These are phyloP conservation scores for Tritrichomonas foetus DNA, from an alignment of 208 protist species.

Conservation along the genomic window DNA sequence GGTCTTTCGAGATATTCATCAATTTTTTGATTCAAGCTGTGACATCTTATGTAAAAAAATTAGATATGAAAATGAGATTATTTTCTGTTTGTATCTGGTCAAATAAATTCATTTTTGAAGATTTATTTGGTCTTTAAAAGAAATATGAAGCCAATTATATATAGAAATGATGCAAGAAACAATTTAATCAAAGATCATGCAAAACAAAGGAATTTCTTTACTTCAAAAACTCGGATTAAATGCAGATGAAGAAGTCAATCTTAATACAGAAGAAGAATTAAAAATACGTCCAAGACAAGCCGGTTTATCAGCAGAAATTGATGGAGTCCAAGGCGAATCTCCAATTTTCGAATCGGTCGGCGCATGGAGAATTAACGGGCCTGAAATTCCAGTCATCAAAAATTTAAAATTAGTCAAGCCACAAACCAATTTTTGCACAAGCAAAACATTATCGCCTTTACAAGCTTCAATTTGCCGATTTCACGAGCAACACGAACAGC, in stretches of 20 bases:
- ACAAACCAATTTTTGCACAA: neutral
- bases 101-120: no score
- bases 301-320: neutral
- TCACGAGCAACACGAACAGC: neutral
- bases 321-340: neutral
- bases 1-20: conserved; percentile 17
- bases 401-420: neutral
- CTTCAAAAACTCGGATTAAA: no score
- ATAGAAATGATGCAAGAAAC: no score
- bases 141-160: no score
- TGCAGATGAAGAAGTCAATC: no score
- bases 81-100: no score
- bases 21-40: no score
- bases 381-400: neutral
- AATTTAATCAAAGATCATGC: no score
- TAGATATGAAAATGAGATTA: no score
- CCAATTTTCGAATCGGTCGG: neutral
- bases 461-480: neutral
- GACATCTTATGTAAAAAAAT: no score
- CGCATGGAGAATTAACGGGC: neutral
- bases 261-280: neutral
- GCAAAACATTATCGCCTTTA: neutral
- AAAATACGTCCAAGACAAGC: neutral
- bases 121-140: no score
- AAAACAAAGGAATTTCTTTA: no score